Evolutionary conservation across 2,329 filamentous ascomycete genomes (phyloP).

Genomic region (Fusarium torulosum): DNA sequence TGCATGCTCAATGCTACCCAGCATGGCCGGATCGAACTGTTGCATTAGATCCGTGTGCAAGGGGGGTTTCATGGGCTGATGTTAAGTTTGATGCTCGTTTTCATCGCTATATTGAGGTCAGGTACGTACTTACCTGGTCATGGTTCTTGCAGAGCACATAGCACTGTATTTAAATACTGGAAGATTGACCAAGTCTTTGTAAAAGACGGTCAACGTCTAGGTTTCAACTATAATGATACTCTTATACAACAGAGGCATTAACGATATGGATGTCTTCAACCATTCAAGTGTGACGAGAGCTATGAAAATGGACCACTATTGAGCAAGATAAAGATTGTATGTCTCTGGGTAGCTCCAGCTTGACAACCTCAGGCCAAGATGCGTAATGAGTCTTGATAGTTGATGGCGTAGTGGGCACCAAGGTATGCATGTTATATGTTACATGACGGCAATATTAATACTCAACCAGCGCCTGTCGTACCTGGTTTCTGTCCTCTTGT

Average conservation of each 20-base stretch:
- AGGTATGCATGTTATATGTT: background rate
- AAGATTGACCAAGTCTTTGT: background rate
- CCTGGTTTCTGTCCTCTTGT: background rate
- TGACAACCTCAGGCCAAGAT: background rate
- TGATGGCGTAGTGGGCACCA: background rate
- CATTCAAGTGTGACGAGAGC: too few relatives aligned
- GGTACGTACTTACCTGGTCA: background rate
- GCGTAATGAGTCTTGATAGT: background rate
- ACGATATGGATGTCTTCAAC: too few relatives aligned
- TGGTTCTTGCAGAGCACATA: conserved; percentile 5
- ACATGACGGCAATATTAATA: background rate
- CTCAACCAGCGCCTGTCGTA: background rate
- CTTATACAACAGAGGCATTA: background rate
- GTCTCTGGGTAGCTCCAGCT: too few relatives aligned
- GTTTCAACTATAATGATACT: background rate
- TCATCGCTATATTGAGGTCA: background rate
- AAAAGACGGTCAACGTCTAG: conserved; percentile 10
- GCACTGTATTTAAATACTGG: too few relatives aligned
- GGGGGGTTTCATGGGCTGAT: conserved; percentile 32
- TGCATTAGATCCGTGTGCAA: conserved; percentile 39
- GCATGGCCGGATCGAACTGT: conserved; percentile 28
- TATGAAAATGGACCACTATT: too few relatives aligned
- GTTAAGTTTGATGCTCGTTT: conserved; percentile 23
- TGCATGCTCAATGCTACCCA: background rate
- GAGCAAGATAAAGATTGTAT: too few relatives aligned